Base-by-base conservation (phyloP, 352 stramenopile genomes). In the Phytophthora sp. region DNA sequence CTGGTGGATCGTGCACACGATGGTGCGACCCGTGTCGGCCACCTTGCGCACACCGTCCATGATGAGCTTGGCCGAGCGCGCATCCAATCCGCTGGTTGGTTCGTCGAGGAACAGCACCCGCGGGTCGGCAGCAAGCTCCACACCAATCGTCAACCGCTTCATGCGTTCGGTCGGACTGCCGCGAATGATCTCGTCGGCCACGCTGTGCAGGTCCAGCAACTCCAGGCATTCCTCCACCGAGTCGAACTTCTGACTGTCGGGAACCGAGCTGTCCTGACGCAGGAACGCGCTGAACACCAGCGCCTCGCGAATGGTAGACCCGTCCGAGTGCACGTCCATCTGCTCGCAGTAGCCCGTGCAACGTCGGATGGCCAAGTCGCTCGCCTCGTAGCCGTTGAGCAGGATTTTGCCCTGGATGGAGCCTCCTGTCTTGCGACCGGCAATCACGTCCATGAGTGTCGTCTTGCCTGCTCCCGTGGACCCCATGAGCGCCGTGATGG, bases 371-470 rank as follows among this genome's bases (percentile, higher is more conserved):
- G 65, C 62, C 27, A 79, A 38, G 20, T 68, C 61, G 20, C 35
- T 72, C 20, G 70, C 70, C 20, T 65, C 50, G 21, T 81, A 66
- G 26, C 72, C 72, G 39, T 81, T 85, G 12, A 66, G 66, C 17
- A 79, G 30, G 21, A 94, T 77, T 2, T 91, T 61, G n/a, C 88
- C 87, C 13, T 65, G 65, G 46, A 89, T 77, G 24, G 62, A 76
- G 26, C 94, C 93, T 27, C 77, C 81, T 13, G 76, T 91, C 66
- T 98, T 98, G 35, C 93, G 74, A n/a, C 93, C 69, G 3, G 92
- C 87, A 35, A 98, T 92, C 2, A 98, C 91, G 75, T 98, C 91
- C 60, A 97, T 88, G 7, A 98, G 75, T 6, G 93, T 98, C 4
- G 92, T 97, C 65, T 98, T 97, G 5, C 91, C 89, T 37, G 84